These are phyloP conservation scores for Diaporthe aspalathi DNA, from an alignment of 2,329 filamentous ascomycete genomes.

Conservation along the genomic window DNA sequence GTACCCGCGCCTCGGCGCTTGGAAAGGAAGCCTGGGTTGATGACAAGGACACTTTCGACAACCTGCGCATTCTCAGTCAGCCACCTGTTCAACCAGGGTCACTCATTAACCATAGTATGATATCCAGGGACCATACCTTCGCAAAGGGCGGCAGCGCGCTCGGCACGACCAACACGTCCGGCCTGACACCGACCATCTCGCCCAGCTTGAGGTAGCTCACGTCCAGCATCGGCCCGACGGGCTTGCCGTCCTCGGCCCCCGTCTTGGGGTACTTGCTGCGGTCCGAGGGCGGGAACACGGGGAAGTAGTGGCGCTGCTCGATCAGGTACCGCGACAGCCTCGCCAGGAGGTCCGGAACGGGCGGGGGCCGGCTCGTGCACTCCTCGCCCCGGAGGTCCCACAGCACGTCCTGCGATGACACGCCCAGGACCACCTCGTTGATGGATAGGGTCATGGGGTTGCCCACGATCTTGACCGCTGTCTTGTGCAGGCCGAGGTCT, in stretches of 20 bases:
- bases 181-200: slow-evolving; percentile 87
- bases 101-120: not conserved
- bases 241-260: slow-evolving; percentile 67
- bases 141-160: slow-evolving; percentile 88
- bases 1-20: slow-evolving; percentile 88
- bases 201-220: slow-evolving; percentile 86
- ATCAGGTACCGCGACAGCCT: slow-evolving; percentile 82
- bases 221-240: slow-evolving; percentile 83
- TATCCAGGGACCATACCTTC: slow-evolving; percentile 70
- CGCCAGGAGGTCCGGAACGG: slow-evolving; percentile 71
- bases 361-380: slow-evolving; percentile 67
- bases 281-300: slow-evolving; percentile 84
- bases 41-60: slow-evolving; percentile 86
- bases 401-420: slow-evolving; percentile 86
- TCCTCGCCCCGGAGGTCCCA: slow-evolving; percentile 85
- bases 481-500: slow-evolving; percentile 82
- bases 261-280: slow-evolving; percentile 75
- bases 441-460: slow-evolving; percentile 91
- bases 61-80: slow-evolving; percentile 66
- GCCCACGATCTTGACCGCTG: slow-evolving; percentile 77
- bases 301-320: slow-evolving; percentile 91
- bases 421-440: slow-evolving; percentile 86
- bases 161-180: slow-evolving; percentile 86
- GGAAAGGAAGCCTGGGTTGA: slow-evolving; percentile 90
- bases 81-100: slow-evolving; percentile 20